Evolutionary conservation across 345 rosid genomes (phyloP), one percentile per base, ranked within the genome.

Genomic region (Jatropha curcas): DNA sequence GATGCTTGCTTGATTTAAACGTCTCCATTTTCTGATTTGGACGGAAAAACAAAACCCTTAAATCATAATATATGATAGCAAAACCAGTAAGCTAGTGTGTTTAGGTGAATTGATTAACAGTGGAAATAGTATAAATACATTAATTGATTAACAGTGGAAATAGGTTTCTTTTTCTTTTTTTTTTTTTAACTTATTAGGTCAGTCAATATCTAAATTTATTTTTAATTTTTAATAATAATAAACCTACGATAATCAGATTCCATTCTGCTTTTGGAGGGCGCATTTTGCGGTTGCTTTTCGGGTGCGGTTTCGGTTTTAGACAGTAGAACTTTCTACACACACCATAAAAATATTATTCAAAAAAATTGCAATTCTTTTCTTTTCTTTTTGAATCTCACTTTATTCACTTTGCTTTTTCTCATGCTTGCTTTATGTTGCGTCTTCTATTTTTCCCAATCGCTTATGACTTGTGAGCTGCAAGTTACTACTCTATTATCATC

Each of bases 1-100:
- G 12, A 60, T 70, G 94, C 91, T 82, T 87, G 85, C 96, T 91
- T 0, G 98, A 87, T 74, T 95, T 97, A 51, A 92, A 92, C 77
- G 86, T 86, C 91, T 92, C 99, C 99, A 92, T 89, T 83, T 85
- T 92, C 99, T 74, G 77, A 67, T 65, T 76, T 50, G 61, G 31
- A 37, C 71, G 71, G 56, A 62, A 48, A 61, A 78, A 68, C 25
- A 61, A 52, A 57, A 67, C n/a, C 53, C n/a, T 57, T 56, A 66
- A 48, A 67, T 56, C 68, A 79, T 52, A 52, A 22, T 22, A 58
- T 56, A 77, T 63, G 57, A 72, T 53, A 76, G 72, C 60, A 77
- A 41, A 24, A 24, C 28, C 59, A 55, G 30, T 24, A 55, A 7
- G 28, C 67, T 62, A 37, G 67, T 50, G n/a, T n/a, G n/a, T n/a